phyloP scores from a whole-genome alignment of 805 yeast species.

The Candida vaughaniae region DNA sequence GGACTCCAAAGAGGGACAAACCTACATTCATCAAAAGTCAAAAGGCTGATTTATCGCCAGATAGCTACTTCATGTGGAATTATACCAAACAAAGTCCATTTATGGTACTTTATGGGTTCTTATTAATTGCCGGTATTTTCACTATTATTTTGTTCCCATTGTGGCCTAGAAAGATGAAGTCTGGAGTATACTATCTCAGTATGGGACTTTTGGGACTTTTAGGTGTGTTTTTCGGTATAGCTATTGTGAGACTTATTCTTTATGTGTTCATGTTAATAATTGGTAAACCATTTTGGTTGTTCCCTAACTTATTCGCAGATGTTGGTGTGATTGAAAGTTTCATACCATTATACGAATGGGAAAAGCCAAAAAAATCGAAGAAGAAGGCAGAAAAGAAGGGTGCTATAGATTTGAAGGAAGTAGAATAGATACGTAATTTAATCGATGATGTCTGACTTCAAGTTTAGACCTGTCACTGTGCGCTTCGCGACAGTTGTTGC shows the following conservation, averaged over 20 bases:
- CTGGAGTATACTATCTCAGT: constrained; percentile 87
- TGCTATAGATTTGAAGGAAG: constrained; percentile 41
- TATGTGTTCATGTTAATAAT: constrained; percentile 57
- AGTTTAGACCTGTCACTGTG: too few species aligned
- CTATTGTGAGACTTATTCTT: constrained; percentile 74
- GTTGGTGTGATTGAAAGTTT: constrained; percentile 93
- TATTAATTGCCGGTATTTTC: constrained; percentile 64
- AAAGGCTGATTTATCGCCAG: constrained; percentile 60
- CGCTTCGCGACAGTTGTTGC: too few species aligned
- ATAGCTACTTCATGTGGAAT: constrained; percentile 81
- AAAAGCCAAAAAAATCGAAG: constrained; percentile 42
- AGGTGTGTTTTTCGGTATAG: constrained; percentile 71
- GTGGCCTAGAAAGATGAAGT: constrained; percentile 90
- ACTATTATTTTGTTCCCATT: constrained; percentile 79
- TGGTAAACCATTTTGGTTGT: constrained; percentile 87
- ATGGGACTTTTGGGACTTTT: constrained; percentile 72
- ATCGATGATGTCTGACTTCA: too few species aligned
- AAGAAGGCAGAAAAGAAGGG: constrained; percentile 24
- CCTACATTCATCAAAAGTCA: constrained; percentile 60
- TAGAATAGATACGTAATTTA: constrained; percentile 16
- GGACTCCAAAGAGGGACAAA: constrained; percentile 59
- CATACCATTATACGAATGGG: constrained; percentile 86
- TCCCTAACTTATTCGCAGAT: constrained; percentile 94
- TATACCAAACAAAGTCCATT: constrained; percentile 71
- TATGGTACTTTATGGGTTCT: constrained; percentile 59